phyloP scores from a whole-genome alignment of 257 asterid genomes.

The Ilex asprella region DNA sequence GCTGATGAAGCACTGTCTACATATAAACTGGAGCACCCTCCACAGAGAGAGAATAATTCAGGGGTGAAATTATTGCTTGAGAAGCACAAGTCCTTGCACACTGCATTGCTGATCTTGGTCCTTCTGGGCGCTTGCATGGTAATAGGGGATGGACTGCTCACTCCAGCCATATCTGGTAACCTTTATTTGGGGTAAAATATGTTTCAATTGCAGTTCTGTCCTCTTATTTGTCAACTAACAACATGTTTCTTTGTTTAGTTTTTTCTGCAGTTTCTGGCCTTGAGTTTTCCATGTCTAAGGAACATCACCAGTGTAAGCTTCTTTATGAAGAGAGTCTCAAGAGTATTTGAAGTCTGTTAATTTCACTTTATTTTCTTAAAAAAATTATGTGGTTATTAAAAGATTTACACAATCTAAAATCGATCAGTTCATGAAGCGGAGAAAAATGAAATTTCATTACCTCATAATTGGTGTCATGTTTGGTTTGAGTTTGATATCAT shows the following conservation, averaged over 20 bases:
- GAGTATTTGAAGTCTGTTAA: too few relatives aligned
- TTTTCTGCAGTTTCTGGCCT: too few relatives aligned
- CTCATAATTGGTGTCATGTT: too few relatives aligned
- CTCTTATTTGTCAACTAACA: constrained; percentile 5
- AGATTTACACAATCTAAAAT: too few relatives aligned
- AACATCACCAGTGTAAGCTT: too few relatives aligned
- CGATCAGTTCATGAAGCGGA: too few relatives aligned
- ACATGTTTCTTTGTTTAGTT: background rate
- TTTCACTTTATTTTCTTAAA: too few relatives aligned
- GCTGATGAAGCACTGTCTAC: constrained; percentile 92
- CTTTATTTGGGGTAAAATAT: background rate
- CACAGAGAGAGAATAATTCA: constrained; percentile 49
- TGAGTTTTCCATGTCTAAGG: too few relatives aligned
- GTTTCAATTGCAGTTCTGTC: background rate
- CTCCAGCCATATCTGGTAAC: constrained; percentile 93
- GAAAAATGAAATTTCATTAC: too few relatives aligned
- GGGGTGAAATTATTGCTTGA: constrained; percentile 69
- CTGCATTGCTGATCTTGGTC: constrained; percentile 72
- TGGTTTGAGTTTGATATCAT: too few relatives aligned
- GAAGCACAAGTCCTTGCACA: constrained; percentile 67
- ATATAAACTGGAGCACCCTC: constrained; percentile 69
- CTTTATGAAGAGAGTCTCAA: too few relatives aligned
- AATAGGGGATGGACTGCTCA: constrained; percentile 92
- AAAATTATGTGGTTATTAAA: too few relatives aligned
- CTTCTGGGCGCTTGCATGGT: constrained; percentile 98